phyloP scores from a whole-genome alignment of 257 asterid genomes.

The Hygrophila difformis region DNA sequence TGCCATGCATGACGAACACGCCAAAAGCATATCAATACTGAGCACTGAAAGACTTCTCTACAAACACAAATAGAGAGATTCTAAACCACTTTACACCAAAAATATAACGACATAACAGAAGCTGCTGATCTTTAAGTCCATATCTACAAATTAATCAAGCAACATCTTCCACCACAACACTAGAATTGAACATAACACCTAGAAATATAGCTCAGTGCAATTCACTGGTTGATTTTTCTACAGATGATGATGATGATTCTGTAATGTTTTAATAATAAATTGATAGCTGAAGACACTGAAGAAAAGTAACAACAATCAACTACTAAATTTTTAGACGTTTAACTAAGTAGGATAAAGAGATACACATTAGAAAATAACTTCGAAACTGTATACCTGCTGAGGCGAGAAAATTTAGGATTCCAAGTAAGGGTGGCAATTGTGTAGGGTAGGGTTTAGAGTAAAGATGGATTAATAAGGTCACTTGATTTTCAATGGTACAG shows the following conservation, averaged over 20 bases:
- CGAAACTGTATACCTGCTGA: background rate
- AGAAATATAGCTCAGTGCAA: no score
- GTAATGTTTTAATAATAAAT: background rate
- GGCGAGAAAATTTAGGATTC: background rate
- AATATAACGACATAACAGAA: conserved; percentile 5
- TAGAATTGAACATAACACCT: conserved; percentile 1
- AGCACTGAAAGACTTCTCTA: conserved; percentile 85
- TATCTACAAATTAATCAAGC: conserved; percentile 10
- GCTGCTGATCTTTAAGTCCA: background rate
- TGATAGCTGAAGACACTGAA: background rate
- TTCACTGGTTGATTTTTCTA: background rate
- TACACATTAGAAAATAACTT: background rate
- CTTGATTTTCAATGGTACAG: no score
- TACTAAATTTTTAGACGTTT: background rate
- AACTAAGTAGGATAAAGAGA: background rate
- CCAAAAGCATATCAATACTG: conserved; percentile 87
- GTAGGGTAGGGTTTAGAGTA: no score
- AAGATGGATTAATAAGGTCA: no score
- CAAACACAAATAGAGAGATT: conserved; percentile 12
- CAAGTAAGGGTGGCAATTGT: no score
- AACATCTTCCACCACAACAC: background rate
- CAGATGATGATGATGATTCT: conserved; percentile 6
- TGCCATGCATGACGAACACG: conserved; percentile 95
- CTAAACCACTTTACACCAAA: conserved; percentile 10
- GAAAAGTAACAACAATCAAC: conserved; percentile 1